Evolutionary conservation across 2,329 filamentous ascomycete species (phyloP).

Genomic region (Penicillium verrucosum): DNA sequence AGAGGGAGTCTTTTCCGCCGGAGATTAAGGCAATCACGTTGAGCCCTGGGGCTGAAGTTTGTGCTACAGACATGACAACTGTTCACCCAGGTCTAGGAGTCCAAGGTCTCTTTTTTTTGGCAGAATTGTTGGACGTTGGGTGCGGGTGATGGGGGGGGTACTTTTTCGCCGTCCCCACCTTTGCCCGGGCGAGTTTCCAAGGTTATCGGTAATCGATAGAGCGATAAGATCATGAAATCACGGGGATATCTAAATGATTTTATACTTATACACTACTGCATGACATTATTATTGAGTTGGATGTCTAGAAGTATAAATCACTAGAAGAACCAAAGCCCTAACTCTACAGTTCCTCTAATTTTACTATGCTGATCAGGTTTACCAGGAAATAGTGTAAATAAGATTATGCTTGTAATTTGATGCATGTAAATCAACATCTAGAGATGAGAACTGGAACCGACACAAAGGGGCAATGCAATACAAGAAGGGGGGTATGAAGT

Average conservation of each 20-base stretch:
- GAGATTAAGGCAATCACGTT: slow-evolving; percentile 92
- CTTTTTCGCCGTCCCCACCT: slow-evolving; percentile 10
- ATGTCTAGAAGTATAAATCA: neutral
- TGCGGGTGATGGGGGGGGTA: slow-evolving; percentile 7
- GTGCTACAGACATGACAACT: slow-evolving; percentile 33
- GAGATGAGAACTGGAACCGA: slow-evolving; percentile 22
- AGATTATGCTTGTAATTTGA: slow-evolving; percentile 21
- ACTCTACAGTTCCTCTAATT: neutral
- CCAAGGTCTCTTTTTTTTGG: neutral
- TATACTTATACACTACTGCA: neutral
- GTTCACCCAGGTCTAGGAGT: neutral
- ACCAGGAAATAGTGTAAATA: neutral
- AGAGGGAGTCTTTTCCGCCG: slow-evolving; percentile 96
- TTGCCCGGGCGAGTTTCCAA: neutral
- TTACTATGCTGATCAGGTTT: neutral
- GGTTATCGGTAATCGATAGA: slow-evolving; percentile 6
- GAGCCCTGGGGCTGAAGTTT: slow-evolving; percentile 28
- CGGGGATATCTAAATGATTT: neutral
- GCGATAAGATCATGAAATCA: neutral
- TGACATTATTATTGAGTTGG: neutral
- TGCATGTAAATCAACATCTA: slow-evolving; percentile 17
- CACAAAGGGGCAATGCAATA: slow-evolving; percentile 27
- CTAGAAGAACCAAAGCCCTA: neutral
- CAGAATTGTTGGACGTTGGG: neutral
- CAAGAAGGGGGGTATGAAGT: slow-evolving; percentile 37